Percentiles rank a stretch among this genome's conserved stretches.
Evolutionary conservation across 345 rosid genomes (phyloP).

Genomic region (Citrus australasica): DNA sequence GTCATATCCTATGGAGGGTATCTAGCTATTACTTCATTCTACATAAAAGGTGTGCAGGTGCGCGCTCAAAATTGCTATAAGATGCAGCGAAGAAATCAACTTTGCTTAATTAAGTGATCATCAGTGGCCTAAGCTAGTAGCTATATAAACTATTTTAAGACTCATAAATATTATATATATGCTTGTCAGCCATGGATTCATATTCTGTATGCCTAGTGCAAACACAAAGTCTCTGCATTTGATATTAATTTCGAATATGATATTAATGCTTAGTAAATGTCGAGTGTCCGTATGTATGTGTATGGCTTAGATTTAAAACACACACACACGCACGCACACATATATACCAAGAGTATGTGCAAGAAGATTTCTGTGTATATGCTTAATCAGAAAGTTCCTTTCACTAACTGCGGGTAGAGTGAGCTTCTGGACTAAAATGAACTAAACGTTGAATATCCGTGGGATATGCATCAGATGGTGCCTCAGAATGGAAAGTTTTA

Average conservation of each 20-base stretch:
- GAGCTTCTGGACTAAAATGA: neutral
- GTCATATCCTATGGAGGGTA: constrained; percentile 1
- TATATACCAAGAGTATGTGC: neutral
- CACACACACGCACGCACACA: too few relatives aligned
- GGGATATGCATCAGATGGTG: constrained; percentile 26
- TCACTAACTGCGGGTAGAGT: neutral
- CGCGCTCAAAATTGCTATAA: neutral
- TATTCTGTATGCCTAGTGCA: constrained; percentile 9
- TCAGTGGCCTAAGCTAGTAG: neutral
- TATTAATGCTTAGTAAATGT: neutral
- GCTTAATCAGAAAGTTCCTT: neutral
- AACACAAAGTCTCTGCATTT: neutral
- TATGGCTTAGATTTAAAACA: too few relatives aligned
- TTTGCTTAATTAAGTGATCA: constrained; percentile 14
- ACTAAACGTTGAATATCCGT: constrained; percentile 24
- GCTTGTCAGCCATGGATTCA: constrained; percentile 17
- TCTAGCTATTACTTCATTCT: neutral
- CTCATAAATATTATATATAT: constrained; percentile 10
- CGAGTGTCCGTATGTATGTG: too few relatives aligned
- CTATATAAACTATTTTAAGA: constrained; percentile 13
- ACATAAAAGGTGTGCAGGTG: constrained; percentile 12
- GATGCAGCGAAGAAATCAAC: constrained; percentile 13
- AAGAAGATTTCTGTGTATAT: neutral
- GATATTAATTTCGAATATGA: too few relatives aligned
- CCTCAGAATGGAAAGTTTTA: constrained; percentile 21